Base-by-base conservation (phyloP, 2,329 filamentous ascomycete species). In the Orbilia blumenaviensis region DNA sequence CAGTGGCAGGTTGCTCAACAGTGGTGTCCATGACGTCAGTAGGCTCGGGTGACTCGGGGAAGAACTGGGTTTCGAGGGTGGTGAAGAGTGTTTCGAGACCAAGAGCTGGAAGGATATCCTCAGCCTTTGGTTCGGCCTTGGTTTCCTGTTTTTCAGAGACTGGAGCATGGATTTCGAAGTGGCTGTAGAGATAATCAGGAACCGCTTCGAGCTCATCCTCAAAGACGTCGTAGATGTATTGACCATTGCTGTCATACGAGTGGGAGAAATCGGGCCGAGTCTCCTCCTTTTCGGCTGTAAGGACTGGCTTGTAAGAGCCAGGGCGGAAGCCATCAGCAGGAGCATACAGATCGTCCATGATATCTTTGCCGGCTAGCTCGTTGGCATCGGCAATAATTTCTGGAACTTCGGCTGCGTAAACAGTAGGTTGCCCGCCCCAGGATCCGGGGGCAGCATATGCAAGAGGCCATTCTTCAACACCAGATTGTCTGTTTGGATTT, bases 391-490 rank as follows among this genome's bases (percentile, higher is more conserved):
- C 63, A 21, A 75, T 75, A 36, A 68, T 75, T 42, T 75, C 71
- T 34, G 71, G 71, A 23, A 75, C 34, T 7, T 75, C 71, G 9
- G 71, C 71, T 3, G 71, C 44, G 29, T 75, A 75, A 12, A 75
- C 71, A n/a, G 71, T 64, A 14, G 71, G 67, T 25, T 58, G 56
- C 0, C 71, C 71, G 25, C 71, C 71, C 71, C 71, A 75, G 6
- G 71, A 79, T 60, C 56, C 74, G 36, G 77, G 60, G 14, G 78
- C 66, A 9, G 67, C 50, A 71, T 80, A 80, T 38, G 78, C 78
- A 48, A 80, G 78, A 12, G 79, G 78, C 79, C 79, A 80, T 36
- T 79, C 77, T 18, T 78, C 78, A 61, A 78, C 74, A 41, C 68
- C 62, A 21, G 71, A 32, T 66, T 78, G 66, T 60, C 71, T 58